Conservation (phyloP, 371 early-diverging fungal species). For the Coemansia sp. region DNA sequence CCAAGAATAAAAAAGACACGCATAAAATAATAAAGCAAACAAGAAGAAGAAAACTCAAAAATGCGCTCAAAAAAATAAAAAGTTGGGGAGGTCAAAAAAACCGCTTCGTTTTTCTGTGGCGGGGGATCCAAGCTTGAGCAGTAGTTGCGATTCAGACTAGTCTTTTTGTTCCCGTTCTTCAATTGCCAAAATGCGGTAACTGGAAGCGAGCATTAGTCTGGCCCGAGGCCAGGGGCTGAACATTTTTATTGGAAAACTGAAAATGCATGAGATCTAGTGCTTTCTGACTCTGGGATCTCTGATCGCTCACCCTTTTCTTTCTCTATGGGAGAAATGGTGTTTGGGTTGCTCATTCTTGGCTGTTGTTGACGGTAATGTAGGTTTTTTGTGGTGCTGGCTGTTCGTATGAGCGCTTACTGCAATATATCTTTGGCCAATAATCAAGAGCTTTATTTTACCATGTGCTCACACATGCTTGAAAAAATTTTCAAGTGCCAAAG, state of each 20-base stretch:
- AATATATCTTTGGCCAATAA: not conserved
- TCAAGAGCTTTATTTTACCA: not conserved
- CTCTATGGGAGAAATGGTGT: no score
- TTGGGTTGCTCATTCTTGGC: not conserved
- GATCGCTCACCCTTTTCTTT: no score
- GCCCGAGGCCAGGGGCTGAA: no score
- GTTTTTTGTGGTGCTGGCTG: no score
- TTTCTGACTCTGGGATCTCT: no score
- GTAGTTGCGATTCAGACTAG: not conserved
- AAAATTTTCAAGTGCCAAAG: not conserved
- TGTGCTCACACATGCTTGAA: not conserved
- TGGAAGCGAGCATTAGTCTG: no score
- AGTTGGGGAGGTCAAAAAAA: not conserved
- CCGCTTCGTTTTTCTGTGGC: no score
- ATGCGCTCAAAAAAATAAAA: not conserved
- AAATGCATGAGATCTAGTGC: not conserved
- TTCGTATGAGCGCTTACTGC: no score
- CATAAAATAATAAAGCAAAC: not conserved
- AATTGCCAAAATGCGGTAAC: not conserved
- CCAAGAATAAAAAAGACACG: no score
- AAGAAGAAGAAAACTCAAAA: not conserved
- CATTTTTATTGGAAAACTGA: no score
- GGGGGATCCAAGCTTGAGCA: not conserved
- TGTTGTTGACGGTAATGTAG: not conserved
- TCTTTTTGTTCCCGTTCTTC: not conserved